Evolutionary conservation across 805 yeast genomes (phyloP).

Genomic region (Lachancea quebecensis): DNA sequence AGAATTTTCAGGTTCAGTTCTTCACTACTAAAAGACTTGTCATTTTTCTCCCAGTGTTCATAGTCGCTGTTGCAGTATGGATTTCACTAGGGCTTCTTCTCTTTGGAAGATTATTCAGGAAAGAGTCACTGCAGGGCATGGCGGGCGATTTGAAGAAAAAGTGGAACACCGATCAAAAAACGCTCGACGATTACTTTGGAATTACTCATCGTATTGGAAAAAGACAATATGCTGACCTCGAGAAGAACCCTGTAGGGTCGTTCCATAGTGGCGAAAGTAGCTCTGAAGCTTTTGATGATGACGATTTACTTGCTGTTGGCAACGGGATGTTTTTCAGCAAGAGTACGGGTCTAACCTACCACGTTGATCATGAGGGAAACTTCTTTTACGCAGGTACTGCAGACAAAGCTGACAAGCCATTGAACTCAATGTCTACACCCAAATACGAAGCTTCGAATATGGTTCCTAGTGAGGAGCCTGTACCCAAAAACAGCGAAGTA

Average conservation of each 20-base stretch:
- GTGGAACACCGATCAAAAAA: constrained; percentile 3
- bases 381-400: constrained; percentile 19
- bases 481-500: not conserved
- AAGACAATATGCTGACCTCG: not conserved
- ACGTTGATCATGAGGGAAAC: constrained; percentile 21
- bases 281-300: constrained; percentile 4
- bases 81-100: constrained; percentile 1
- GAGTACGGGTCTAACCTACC: constrained; percentile 20
- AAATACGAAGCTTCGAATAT: not conserved
- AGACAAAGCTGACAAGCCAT: not conserved
- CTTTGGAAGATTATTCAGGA: not conserved
- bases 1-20: constrained; percentile 1
- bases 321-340: constrained; percentile 18
- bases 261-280: not conserved
- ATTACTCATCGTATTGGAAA: not conserved
- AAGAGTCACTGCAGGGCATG: not conserved
- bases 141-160: not conserved
- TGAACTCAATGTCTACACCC: not conserved
- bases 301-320: constrained; percentile 15
- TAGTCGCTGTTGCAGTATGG: constrained; percentile 13
- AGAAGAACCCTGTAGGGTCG: constrained; percentile 1
- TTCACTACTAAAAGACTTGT: constrained; percentile 9
- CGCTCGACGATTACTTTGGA: not conserved
- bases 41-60: constrained; percentile 14
- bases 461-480: not conserved